Evolutionary conservation across 371 early-diverging fungal species (phyloP), one percentile per base, ranked within the genome.

Genomic region (Thermomucor indicae-seudaticae): DNA sequence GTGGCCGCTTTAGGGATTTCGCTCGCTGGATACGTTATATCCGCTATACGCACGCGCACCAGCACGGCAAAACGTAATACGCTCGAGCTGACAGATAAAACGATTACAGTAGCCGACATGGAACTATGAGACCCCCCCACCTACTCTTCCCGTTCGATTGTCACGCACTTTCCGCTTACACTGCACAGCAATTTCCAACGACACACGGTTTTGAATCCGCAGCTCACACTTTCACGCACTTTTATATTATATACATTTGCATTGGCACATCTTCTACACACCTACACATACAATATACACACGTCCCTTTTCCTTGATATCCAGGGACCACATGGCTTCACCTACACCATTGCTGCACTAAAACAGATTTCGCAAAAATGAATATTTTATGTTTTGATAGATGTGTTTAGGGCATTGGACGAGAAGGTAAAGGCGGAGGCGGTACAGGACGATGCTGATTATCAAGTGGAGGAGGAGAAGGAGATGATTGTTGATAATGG

Each of bases 51-150:
- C 20, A 24, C 46, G 16, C 47, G 49, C 11, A 27, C 28, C 6
- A 29, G 23, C 11, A 19, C 45, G 12, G 40, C 22, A 8, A 30
- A 16, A 10, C 49, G 39, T 44, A 28, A 53, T 24, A 35, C 24
- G 10, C 35, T 11, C 38, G 34, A 45, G 19, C 23, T 22, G 3
- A 11, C 37, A 5, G 51, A 51, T 11, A 31, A 47, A 12, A 34
- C 34, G 19, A 34, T 57, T 23, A 35, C 57, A 4, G 31, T 30
- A 19, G 57, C 57, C 23, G 57, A 57, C 40, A 57, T 57, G 57
- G 51, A 57, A 23, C n/a, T n/a, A n/a, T n/a, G n/a, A n/a, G n/a
- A n/a, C n/a, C n/a, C n/a, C n/a, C n/a, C n/a, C n/a, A n/a, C n/a
- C n/a, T n/a, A n/a, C n/a, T n/a, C n/a, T n/a, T n/a, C n/a, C n/a